phyloP scores from a whole-genome alignment of 1,284 basidiomycete species.

The Hypsizygus ulmarius region DNA sequence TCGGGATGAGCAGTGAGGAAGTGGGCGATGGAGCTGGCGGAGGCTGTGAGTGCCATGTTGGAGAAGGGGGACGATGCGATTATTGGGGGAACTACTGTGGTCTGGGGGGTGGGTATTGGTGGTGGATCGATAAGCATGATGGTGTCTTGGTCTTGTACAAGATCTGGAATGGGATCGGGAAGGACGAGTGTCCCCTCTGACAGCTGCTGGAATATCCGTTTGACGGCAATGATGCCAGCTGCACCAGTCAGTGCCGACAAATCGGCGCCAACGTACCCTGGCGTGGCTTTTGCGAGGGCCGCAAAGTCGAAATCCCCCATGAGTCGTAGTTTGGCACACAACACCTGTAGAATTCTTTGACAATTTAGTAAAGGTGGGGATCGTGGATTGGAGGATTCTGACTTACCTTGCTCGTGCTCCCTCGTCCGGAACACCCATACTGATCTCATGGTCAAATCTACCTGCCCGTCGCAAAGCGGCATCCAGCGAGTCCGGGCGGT shows the following conservation, averaged over 20 bases:
- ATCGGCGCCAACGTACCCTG: slow-evolving; percentile 97
- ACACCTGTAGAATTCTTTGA: slow-evolving; percentile 75
- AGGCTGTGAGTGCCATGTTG: slow-evolving; percentile 37
- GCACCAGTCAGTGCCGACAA: slow-evolving; percentile 88
- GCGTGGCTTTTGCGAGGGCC: slow-evolving; percentile 87
- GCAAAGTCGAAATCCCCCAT: slow-evolving; percentile 82
- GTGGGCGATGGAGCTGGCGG: slow-evolving; percentile 77
- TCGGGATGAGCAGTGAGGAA: slow-evolving; percentile 86
- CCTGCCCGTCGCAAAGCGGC: slow-evolving; percentile 91
- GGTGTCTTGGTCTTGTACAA: slow-evolving; percentile 32
- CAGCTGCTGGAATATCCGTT: slow-evolving; percentile 89
- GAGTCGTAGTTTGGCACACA: slow-evolving; percentile 73
- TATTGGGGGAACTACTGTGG: slow-evolving; percentile 17
- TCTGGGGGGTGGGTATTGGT: slow-evolving; percentile 21
- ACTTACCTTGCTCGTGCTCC: slow-evolving; percentile 83
- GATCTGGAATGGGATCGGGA: slow-evolving; percentile 32
- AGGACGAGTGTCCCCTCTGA: slow-evolving; percentile 65
- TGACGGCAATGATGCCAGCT: slow-evolving; percentile 94
- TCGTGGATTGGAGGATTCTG: not conserved
- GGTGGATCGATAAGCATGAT: slow-evolving; percentile 52
- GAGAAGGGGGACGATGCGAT: slow-evolving; percentile 40
- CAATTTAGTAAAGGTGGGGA: slow-evolving; percentile 4
- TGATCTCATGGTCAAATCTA: slow-evolving; percentile 96
- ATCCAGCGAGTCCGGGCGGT: slow-evolving; percentile 92
- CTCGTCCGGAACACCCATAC: slow-evolving; percentile 95